A percentile compares a stretch with the other conserved stretches of the same genome.
phyloP scores from a whole-genome alignment of 2,329 filamentous ascomycete species.

The Trichoderma citrinoviride region DNA sequence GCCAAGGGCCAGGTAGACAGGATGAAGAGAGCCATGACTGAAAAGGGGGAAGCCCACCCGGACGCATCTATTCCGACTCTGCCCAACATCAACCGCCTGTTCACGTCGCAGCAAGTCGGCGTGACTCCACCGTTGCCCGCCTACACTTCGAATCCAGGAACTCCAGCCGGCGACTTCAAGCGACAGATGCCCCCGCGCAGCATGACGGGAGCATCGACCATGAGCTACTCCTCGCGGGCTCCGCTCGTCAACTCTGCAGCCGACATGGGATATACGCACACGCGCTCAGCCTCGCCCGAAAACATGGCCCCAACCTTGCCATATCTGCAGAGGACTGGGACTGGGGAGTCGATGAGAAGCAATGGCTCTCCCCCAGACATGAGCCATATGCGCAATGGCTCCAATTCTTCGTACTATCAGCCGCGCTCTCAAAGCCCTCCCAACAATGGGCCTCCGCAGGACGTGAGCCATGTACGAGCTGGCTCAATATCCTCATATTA shows the following conservation, averaged over 20 bases:
- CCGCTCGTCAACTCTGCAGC: conserved; percentile 60
- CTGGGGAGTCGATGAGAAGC: conserved; percentile 38
- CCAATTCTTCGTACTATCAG: conserved; percentile 22
- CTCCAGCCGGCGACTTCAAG: conserved; percentile 47
- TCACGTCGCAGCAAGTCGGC: conserved; percentile 29
- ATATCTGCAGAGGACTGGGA: conserved; percentile 37
- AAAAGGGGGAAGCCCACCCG: conserved; percentile 48
- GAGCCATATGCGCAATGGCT: conserved; percentile 24
- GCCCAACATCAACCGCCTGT: conserved; percentile 35
- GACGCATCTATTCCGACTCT: conserved; percentile 68
- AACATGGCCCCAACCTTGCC: conserved; percentile 27
- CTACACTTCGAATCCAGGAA: conserved; percentile 57
- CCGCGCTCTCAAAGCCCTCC: conserved; percentile 32
- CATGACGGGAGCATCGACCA: conserved; percentile 55
- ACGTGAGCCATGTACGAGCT: conserved; percentile 24
- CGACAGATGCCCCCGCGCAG: conserved; percentile 47
- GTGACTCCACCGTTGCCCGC: conserved; percentile 55
- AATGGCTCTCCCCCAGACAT: conserved; percentile 27
- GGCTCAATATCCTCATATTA: conserved; percentile 24
- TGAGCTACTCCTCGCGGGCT: conserved; percentile 63
- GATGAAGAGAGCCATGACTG: conserved; percentile 53
- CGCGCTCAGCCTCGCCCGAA: conserved; percentile 36
- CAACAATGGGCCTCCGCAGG: conserved; percentile 29
- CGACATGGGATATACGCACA: conserved; percentile 55
- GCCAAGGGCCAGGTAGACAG: conserved; percentile 69